Evolutionary conservation across 768 basidiomycete species (phyloP).

Genomic region (Lyophyllum shimeji): DNA sequence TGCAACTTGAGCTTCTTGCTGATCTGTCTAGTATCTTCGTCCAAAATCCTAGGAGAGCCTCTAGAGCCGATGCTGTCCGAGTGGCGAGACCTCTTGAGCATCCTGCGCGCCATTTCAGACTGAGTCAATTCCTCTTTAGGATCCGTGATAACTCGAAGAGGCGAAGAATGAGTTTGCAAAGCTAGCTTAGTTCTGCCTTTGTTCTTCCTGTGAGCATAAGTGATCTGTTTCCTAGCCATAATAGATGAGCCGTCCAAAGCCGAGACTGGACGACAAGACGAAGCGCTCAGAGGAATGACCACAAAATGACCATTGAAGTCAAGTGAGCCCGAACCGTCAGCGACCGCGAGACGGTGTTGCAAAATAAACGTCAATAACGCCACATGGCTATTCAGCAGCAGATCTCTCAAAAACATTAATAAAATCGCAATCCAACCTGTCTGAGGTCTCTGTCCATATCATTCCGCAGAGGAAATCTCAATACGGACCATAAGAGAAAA

Average conservation of each 20-base stretch:
- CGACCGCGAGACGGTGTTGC: background rate
- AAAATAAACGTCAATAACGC: background rate
- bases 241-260: background rate
- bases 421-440: too few species aligned
- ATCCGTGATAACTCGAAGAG: constrained; percentile 9
- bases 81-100: constrained; percentile 19
- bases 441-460: too few species aligned
- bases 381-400: background rate
- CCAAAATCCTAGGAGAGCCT: background rate
- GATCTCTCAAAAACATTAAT: too few species aligned
- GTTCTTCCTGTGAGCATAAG: constrained; percentile 17
- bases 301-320: too few species aligned
- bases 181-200: background rate
- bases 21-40: background rate
- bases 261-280: too few species aligned
- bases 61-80: constrained; percentile 1
- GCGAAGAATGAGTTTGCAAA: constrained; percentile 9
- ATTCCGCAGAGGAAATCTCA: too few species aligned
- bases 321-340: background rate
- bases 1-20: constrained; percentile 14
- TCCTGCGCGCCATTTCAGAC: constrained; percentile 18
- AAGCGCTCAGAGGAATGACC: too few species aligned
- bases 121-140: constrained; percentile 12
- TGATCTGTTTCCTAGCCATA: constrained; percentile 20
- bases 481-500: too few species aligned